A percentile compares a stretch with the other conserved stretches of the same genome.
Evolutionary conservation across 2,329 filamentous ascomycete species (phyloP).

Genomic region (Aspergillus sp.): DNA sequence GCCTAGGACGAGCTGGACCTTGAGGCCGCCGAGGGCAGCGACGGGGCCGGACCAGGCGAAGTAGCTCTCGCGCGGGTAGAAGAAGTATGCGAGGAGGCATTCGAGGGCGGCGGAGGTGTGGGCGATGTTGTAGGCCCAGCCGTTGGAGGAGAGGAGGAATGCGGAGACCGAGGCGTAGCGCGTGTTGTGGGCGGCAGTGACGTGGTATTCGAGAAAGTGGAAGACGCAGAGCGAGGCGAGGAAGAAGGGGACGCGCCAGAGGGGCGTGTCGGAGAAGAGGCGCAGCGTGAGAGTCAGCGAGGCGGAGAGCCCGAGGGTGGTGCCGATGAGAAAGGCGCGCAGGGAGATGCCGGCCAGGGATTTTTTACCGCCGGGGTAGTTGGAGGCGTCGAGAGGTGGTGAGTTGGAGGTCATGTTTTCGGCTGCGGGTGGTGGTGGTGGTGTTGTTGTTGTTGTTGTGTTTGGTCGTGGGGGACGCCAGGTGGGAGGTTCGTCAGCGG

Average conservation of each 20-base stretch:
- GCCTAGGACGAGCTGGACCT: conserved; percentile 52
- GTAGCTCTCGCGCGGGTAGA: conserved; percentile 39
- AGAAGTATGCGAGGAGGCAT: conserved; percentile 50
- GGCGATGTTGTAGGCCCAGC: conserved; percentile 78
- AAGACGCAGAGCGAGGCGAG: conserved; percentile 67
- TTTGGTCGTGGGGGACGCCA: conserved; percentile 16
- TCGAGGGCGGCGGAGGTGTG: conserved; percentile 74
- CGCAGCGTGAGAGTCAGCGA: conserved; percentile 30
- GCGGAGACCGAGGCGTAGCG: conserved; percentile 68
- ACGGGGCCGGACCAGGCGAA: conserved; percentile 45
- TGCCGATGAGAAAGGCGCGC: conserved; percentile 46
- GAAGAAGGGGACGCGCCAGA: conserved; percentile 60
- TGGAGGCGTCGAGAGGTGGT: conserved; percentile 27
- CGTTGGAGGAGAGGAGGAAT: conserved; percentile 84
- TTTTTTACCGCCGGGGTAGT: conserved; percentile 40
- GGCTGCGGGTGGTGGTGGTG: conserved; percentile 3
- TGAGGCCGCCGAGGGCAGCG: conserved; percentile 17
- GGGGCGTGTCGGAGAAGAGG: conserved; percentile 25
- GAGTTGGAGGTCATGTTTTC: conserved; percentile 8
- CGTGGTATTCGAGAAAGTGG: conserved; percentile 96
- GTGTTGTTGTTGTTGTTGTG: conserved; percentile 6
- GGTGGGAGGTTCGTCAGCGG: conserved; percentile 4
- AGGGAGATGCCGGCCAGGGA: conserved; percentile 47
- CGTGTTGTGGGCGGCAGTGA: conserved; percentile 81
- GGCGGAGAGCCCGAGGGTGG: conserved; percentile 37